These are phyloP conservation scores for Massariosphaeria phaeospora DNA, from an alignment of 495 filamentous ascomycete species.

Conservation along the genomic window DNA sequence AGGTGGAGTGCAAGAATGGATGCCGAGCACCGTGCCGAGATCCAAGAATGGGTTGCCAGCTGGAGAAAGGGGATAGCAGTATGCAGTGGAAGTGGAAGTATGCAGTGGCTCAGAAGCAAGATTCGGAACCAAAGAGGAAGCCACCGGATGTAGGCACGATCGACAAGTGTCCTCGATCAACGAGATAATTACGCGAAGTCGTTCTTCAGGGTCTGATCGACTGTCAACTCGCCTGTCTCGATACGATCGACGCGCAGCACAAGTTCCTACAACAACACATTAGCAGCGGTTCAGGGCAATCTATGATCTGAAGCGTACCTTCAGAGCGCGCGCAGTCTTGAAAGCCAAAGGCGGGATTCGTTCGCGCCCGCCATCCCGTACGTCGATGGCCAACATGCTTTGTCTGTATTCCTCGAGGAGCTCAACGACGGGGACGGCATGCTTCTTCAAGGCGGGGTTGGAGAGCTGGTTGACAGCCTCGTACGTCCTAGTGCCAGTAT, in stretches of 20 bases:
- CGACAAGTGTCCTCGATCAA: no score
- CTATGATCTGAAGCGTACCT: slow-evolving; percentile 25
- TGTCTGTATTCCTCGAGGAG: slow-evolving; percentile 60
- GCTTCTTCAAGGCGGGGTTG: slow-evolving; percentile 49
- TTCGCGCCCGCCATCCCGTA: slow-evolving; percentile 62
- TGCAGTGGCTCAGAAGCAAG: no score
- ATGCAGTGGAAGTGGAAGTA: no score
- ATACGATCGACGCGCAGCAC: slow-evolving; percentile 36
- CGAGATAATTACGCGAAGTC: no score
- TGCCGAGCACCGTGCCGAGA: no score
- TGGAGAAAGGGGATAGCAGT: no score
- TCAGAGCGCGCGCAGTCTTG: slow-evolving; percentile 78
- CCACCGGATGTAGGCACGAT: no score
- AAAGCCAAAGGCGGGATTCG: slow-evolving; percentile 79
- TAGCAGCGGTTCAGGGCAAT: slow-evolving; percentile 1
- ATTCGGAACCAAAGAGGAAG: no score
- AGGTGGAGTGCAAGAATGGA: no score
- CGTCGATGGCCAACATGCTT: slow-evolving; percentile 62
- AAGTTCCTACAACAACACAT: slow-evolving; percentile 29
- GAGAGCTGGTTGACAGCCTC: slow-evolving; percentile 47
- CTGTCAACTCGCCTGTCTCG: slow-evolving; percentile 34
- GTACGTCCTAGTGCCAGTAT: slow-evolving; percentile 64
- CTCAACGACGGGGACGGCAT: slow-evolving; percentile 57
- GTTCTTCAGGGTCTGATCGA: slow-evolving; percentile 21
- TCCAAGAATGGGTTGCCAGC: no score